Conservation (phyloP, 2,329 filamentous ascomycete genomes). For the Talaromyces albobiverticillius region DNA sequence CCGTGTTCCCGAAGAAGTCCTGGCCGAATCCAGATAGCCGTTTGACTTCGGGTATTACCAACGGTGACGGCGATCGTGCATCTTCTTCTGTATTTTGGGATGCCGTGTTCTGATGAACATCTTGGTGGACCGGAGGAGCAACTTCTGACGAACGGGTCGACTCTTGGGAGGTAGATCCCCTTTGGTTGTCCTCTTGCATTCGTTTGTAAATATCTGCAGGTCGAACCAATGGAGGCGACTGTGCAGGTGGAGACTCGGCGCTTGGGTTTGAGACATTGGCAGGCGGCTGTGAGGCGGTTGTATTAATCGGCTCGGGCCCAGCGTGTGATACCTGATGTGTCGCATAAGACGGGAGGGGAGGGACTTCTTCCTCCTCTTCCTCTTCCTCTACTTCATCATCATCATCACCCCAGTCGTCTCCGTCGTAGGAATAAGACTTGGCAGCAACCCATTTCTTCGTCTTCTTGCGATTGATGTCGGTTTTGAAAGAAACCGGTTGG, state of each 20-base stretch:
- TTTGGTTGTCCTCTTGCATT: slow-evolving; percentile 63
- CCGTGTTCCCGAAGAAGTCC: slow-evolving; percentile 23
- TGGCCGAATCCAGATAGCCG: slow-evolving; percentile 40
- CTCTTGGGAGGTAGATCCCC: slow-evolving; percentile 32
- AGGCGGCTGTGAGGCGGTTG: slow-evolving; percentile 24
- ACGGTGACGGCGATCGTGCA: slow-evolving; percentile 15
- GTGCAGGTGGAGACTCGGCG: slow-evolving; percentile 32
- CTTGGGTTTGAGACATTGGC: not conserved
- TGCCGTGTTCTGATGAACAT: not conserved
- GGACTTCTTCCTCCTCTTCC: slow-evolving; percentile 21
- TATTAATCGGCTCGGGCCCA: not conserved
- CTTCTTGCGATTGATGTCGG: slow-evolving; percentile 84
- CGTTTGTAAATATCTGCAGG: slow-evolving; percentile 76
- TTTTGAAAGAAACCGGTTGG: slow-evolving; percentile 64
- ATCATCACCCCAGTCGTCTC: slow-evolving; percentile 83
- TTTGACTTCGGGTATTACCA: slow-evolving; percentile 41
- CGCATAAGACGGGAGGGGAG: slow-evolving; percentile 9
- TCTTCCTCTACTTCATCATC: slow-evolving; percentile 60
- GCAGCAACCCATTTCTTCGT: slow-evolving; percentile 95
- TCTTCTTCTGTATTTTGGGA: not conserved
- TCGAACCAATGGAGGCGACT: slow-evolving; percentile 63
- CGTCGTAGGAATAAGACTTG: slow-evolving; percentile 81
- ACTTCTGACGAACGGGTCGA: not conserved
- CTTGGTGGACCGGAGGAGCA: not conserved
- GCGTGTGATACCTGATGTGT: not conserved